Conservation (phyloP, 306 rosid genomes). For the Quercus robur region DNA sequence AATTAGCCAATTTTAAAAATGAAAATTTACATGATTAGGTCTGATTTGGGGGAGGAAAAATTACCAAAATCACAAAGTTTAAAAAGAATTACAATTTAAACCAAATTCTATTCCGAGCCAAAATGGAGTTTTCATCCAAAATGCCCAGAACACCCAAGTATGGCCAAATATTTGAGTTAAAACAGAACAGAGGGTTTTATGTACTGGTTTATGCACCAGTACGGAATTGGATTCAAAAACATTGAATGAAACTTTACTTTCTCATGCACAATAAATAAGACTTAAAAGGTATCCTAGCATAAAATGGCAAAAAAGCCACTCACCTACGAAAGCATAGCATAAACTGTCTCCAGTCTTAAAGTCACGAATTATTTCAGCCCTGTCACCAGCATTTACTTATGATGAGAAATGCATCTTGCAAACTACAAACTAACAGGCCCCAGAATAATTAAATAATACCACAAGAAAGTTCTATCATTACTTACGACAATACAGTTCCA, state of each 20-base stretch:
- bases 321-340: conserved; percentile 93
- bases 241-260: not conserved
- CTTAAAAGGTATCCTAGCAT: not conserved
- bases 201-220: too few relatives aligned
- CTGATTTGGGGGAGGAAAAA: too few relatives aligned
- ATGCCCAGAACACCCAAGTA: too few relatives aligned
- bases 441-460: conserved; percentile 13
- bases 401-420: conserved; percentile 27
- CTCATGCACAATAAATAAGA: not conserved
- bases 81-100: too few relatives aligned
- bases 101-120: too few relatives aligned
- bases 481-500: conserved; percentile 82
- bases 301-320: conserved; percentile 25
- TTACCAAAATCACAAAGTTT: too few relatives aligned
- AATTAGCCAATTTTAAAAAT: too few relatives aligned
- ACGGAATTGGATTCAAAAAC: not conserved
- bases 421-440: not conserved
- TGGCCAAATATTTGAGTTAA: too few relatives aligned
- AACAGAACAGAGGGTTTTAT: too few relatives aligned
- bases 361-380: conserved; percentile 96
- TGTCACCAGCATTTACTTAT: conserved; percentile 33
- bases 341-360: conserved; percentile 90
- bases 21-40: too few relatives aligned
- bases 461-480: conserved; percentile 21
- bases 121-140: too few relatives aligned